Conservation (phyloP, 768 basidiomycete species). For the Lactarius akahatsu region DNA sequence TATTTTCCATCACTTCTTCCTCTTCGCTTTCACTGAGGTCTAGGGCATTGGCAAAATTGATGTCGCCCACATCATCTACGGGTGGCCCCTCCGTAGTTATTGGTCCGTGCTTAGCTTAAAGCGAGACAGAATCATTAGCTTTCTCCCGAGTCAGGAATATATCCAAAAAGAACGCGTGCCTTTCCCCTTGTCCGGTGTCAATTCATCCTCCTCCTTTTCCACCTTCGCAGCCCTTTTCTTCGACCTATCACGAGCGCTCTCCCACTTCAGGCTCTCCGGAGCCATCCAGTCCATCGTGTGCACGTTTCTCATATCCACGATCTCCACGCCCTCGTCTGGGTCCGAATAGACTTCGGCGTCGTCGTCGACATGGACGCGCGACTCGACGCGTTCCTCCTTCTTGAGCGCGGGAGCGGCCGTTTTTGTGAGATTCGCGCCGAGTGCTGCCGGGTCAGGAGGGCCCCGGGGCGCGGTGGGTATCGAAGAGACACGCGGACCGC, state of each 20-base stretch:
- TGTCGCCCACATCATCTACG: constrained; percentile 35
- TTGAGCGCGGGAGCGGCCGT: constrained; percentile 52
- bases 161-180: constrained; percentile 32
- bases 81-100: constrained; percentile 31
- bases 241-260: constrained; percentile 42
- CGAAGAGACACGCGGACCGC: constrained; percentile 56
- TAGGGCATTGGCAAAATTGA: constrained; percentile 58
- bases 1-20: constrained; percentile 76
- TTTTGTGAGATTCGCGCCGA: constrained; percentile 52
- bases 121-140: constrained; percentile 5
- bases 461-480: constrained; percentile 48
- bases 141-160: neutral
- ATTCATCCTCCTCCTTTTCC: constrained; percentile 45
- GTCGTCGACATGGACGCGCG: constrained; percentile 39
- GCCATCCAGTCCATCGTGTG: constrained; percentile 86
- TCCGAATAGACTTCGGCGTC: constrained; percentile 80
- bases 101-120: constrained; percentile 27
- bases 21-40: constrained; percentile 75
- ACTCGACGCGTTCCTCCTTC: constrained; percentile 34
- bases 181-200: constrained; percentile 35
- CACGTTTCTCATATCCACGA: constrained; percentile 79
- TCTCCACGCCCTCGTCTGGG: constrained; percentile 84
- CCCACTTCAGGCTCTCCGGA: constrained; percentile 66
- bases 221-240: constrained; percentile 34
- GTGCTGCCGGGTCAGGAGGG: constrained; percentile 37